These are phyloP conservation scores for Peronospora destructor DNA, from an alignment of 352 stramenopile genomes.

Conservation along the genomic window DNA sequence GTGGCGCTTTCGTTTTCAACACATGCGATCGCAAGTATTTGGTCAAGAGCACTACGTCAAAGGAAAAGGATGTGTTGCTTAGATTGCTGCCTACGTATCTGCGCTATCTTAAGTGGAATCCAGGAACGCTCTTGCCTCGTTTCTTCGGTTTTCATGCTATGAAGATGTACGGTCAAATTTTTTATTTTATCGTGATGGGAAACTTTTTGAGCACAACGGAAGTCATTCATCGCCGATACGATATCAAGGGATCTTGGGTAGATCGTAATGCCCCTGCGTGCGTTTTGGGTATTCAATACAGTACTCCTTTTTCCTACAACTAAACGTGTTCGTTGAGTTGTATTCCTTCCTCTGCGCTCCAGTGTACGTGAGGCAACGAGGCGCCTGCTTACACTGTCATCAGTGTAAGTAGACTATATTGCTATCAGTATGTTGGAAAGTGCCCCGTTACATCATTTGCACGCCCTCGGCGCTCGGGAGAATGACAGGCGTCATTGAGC, in stretches of 20 bases:
- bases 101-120: slow-evolving; percentile 86
- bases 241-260: slow-evolving; percentile 89
- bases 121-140: slow-evolving; percentile 75
- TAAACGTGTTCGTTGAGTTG: too few species aligned
- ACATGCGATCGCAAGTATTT: slow-evolving; percentile 85
- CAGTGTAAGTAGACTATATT: too few species aligned
- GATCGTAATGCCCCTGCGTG: slow-evolving; percentile 77
- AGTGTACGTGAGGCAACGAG: too few species aligned
- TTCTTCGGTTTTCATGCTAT: slow-evolving; percentile 88
- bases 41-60: slow-evolving; percentile 83
- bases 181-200: slow-evolving; percentile 90
- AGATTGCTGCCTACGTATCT: slow-evolving; percentile 77
- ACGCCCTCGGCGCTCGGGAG: too few species aligned
- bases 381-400: too few species aligned
- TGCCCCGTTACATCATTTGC: too few species aligned
- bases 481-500: too few species aligned
- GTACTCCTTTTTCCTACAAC: too few species aligned
- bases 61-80: slow-evolving; percentile 76
- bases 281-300: slow-evolving; percentile 56
- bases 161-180: slow-evolving; percentile 88
- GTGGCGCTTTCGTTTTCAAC: slow-evolving; percentile 87
- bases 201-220: slow-evolving; percentile 84
- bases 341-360: too few species aligned
- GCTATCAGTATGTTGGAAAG: too few species aligned
- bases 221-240: slow-evolving; percentile 83